Percentiles rank a stretch among this genome's conserved stretches.
Conservation (phyloP, 192 early-diverging fungal genomes). For the Umbelopsis sp. region DNA sequence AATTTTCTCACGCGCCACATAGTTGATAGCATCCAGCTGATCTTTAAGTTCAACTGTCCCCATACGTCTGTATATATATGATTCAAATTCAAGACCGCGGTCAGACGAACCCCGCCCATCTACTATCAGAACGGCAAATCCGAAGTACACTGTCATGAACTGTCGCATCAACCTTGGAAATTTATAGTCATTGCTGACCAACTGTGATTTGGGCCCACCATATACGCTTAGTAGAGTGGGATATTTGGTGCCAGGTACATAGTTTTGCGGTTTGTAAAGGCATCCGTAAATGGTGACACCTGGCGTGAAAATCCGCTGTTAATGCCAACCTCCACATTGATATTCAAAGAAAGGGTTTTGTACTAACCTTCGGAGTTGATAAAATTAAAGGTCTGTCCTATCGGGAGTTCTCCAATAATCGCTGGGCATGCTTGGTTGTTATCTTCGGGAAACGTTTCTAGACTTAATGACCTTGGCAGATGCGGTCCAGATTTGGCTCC, state of each 20-base stretch:
- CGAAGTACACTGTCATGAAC: constrained; percentile 54
- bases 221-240: constrained; percentile 70
- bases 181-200: constrained; percentile 74
- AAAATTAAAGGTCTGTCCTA: constrained; percentile 57
- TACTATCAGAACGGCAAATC: constrained; percentile 61
- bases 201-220: constrained; percentile 73
- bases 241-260: constrained; percentile 49
- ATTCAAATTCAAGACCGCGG: constrained; percentile 65
- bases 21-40: constrained; percentile 60
- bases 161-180: constrained; percentile 60
- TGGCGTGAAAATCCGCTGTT: neutral
- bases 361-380: constrained; percentile 44
- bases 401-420: constrained; percentile 26
- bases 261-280: constrained; percentile 55
- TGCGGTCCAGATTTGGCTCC: neutral
- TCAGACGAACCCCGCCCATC: constrained; percentile 70
- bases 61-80: constrained; percentile 49
- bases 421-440: neutral
- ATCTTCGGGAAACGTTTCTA: neutral
- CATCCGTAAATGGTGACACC: constrained; percentile 56
- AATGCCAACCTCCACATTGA: too few species aligned
- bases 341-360: too few species aligned
- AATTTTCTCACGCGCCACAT: constrained; percentile 39
- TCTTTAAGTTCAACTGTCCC: constrained; percentile 65
- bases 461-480: neutral